Evolutionary conservation across 805 yeast species (phyloP), one percentile per base, ranked within the genome.

Genomic region (Zygotorulaspora sp.): DNA sequence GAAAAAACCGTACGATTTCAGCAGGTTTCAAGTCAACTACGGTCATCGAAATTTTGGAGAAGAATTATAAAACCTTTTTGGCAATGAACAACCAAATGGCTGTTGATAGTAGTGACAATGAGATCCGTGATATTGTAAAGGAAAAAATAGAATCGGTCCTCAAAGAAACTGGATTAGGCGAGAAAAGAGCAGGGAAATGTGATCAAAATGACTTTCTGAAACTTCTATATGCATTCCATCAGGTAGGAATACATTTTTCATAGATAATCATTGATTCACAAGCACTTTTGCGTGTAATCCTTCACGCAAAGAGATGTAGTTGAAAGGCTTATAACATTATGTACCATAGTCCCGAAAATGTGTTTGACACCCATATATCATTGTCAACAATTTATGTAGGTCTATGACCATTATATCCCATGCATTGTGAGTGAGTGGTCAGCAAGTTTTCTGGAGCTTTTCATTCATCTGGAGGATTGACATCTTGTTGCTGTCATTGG

Each of bases 201-300:
- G 97, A 89, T 58, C 97, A 92, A 66, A 85, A 89, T 16, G 98
- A 92, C 58, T 92, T 92, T 63, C 70, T 92, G 53, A 82, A 74
- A 57, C 67, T 92, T 32, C 67, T 92, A 40, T 88, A 83, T 52
- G 96, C 95, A 2, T 92, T 92, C 72, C 96, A 92, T 65, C 92
- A 90, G 63, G 96, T 86, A 32, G 97, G 97, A 30, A 84, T 92
- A 44, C 97, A 90, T 63, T 92, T 92, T 66, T 96, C 96, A 40
- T 89, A 67, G 57, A 13, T 7, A 26, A 28, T 10, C 21, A 19
- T 24, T 20, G 16, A 24, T 18, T 24, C 16, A n/a, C n/a, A n/a
- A n/a, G n/a, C n/a, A n/a, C n/a, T n/a, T n/a, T n/a, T n/a, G n/a
- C n/a, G n/a, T n/a, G n/a, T n/a, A n/a, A n/a, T n/a, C n/a, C n/a